A percentile compares a stretch with the other conserved stretches of the same genome.
Conservation (phyloP, 2,329 filamentous ascomycete genomes). For the Aspergillus quadrilineatus region DNA sequence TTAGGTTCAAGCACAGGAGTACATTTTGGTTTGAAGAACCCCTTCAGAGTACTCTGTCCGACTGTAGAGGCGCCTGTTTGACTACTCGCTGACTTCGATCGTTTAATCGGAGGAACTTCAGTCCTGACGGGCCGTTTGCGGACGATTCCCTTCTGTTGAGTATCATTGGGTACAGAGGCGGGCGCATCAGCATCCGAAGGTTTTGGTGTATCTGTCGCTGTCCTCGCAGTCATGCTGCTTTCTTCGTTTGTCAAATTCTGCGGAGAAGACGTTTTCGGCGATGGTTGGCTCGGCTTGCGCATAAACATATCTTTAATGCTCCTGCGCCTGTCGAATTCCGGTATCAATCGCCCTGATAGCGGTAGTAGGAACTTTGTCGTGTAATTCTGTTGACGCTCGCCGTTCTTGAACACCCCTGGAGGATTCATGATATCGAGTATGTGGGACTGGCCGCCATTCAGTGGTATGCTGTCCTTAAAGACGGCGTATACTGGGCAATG, state of each 20-base stretch:
- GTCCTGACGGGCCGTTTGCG: slow-evolving; percentile 43
- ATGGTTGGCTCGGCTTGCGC: slow-evolving; percentile 49
- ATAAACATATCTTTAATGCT: slow-evolving; percentile 94
- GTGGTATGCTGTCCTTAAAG: slow-evolving; percentile 62
- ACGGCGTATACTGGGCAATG: slow-evolving; percentile 90
- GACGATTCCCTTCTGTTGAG: slow-evolving; percentile 20
- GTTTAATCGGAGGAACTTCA: slow-evolving; percentile 45
- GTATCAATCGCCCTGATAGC: slow-evolving; percentile 77
- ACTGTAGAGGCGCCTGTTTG: slow-evolving; percentile 34
- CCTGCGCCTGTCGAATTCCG: slow-evolving; percentile 80
- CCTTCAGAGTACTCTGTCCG: slow-evolving; percentile 65
- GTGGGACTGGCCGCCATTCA: slow-evolving; percentile 52
- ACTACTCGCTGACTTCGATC: slow-evolving; percentile 46
- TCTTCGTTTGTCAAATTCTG: background rate
- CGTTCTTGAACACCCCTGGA: slow-evolving; percentile 66
- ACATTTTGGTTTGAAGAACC: slow-evolving; percentile 72
- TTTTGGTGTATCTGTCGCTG: background rate
- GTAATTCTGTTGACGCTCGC: slow-evolving; percentile 66
- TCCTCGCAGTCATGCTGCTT: background rate
- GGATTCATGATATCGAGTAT: slow-evolving; percentile 78
- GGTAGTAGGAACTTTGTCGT: slow-evolving; percentile 64
- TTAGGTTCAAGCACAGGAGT: slow-evolving; percentile 2
- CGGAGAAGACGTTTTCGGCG: slow-evolving; percentile 16
- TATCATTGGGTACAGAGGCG: background rate
- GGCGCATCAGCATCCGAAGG: background rate